Percentiles rank a stretch among this genome's conserved stretches.
Conservation (phyloP, 345 rosid genomes). For the Syzygium jambos region DNA sequence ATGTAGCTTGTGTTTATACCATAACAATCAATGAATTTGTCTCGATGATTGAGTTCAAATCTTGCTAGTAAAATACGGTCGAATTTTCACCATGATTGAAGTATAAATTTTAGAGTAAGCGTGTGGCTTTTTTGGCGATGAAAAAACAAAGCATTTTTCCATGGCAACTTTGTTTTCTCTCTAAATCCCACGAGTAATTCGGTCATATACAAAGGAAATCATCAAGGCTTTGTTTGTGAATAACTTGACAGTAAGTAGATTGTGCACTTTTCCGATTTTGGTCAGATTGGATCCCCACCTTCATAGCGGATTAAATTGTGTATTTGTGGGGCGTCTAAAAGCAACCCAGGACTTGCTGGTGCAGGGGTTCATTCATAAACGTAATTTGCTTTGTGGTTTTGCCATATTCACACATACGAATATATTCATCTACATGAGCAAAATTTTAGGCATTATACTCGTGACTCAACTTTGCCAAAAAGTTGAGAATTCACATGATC, state of each 20-base stretch:
- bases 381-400: accelerated
- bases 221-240: accelerated
- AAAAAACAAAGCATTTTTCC: accelerated
- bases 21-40: background rate
- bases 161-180: background rate
- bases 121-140: background rate
- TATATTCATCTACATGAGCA: accelerated
- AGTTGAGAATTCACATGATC: background rate
- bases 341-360: background rate
- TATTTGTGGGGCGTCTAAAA: background rate
- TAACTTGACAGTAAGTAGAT: accelerated
- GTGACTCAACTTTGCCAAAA: background rate
- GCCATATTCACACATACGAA: background rate
- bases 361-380: accelerated
- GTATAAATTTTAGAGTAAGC: background rate
- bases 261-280: background rate
- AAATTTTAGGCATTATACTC: accelerated
- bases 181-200: background rate
- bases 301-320: accelerated
- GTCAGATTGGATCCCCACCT: background rate
- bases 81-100: accelerated
- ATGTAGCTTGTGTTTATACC: background rate
- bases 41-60: background rate
- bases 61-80: background rate
- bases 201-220: accelerated